Evolutionary conservation across 129 eudicot species (phyloP).

Genomic region (Flaveria trinervia): DNA sequence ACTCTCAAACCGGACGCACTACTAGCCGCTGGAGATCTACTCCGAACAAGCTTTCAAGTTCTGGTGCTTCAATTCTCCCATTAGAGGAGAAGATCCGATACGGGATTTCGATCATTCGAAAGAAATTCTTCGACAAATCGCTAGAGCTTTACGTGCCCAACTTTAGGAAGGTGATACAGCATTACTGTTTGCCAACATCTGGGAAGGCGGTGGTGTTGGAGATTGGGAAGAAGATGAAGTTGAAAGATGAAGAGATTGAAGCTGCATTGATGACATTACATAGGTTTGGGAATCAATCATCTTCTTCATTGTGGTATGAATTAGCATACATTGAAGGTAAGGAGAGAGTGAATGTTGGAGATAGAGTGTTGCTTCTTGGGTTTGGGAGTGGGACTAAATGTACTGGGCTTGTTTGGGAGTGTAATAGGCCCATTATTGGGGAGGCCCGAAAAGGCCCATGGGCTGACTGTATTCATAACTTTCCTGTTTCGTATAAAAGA

Average conservation of each 20-base stretch:
- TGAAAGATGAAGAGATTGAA: constrained; percentile 67
- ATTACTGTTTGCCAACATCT: constrained; percentile 67
- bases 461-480: constrained; percentile 46
- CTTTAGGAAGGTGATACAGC: constrained; percentile 52
- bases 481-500: neutral
- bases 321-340: constrained; percentile 70
- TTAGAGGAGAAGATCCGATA: constrained; percentile 47
- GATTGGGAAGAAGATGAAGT: constrained; percentile 60
- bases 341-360: constrained; percentile 65
- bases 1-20: constrained; percentile 47
- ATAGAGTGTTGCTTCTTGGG: constrained; percentile 64
- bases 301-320: constrained; percentile 81
- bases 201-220: constrained; percentile 51
- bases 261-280: constrained; percentile 67
- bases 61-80: constrained; percentile 57
- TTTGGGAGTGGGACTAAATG: constrained; percentile 81
- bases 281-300: constrained; percentile 87
- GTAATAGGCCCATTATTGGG: constrained; percentile 55
- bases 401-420: constrained; percentile 66
- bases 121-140: constrained; percentile 42
- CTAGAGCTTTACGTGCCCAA: constrained; percentile 56
- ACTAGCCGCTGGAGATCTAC: constrained; percentile 55
- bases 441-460: constrained; percentile 68
- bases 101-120: constrained; percentile 36
- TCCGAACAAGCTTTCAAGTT: constrained; percentile 41